A percentile compares a stretch with the other conserved stretches of the same genome.
Conservation (phyloP, 331 rosid genomes). For the Pyrus hybrid region DNA sequence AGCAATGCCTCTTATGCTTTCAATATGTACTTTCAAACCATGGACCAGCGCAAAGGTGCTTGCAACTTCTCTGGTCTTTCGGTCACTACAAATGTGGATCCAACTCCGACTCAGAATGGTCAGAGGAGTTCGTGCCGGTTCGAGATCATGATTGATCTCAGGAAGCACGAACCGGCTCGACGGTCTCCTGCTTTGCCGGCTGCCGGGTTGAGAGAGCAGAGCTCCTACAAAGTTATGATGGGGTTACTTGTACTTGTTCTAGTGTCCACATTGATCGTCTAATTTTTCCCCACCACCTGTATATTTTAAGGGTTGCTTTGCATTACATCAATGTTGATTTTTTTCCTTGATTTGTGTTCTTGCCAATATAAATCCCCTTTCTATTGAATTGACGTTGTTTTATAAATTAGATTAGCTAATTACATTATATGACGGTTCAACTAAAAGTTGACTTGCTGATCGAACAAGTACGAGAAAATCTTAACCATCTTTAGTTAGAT, state of each 20-base stretch:
- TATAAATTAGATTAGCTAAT: not conserved
- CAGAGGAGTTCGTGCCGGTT: constrained; percentile 34
- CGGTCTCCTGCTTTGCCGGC: constrained; percentile 33
- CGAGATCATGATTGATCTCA: constrained; percentile 64
- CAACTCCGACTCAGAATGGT: constrained; percentile 36
- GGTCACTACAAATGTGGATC: constrained; percentile 34
- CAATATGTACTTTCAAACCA: constrained; percentile 64
- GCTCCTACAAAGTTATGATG: constrained; percentile 18
- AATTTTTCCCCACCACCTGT: not conserved
- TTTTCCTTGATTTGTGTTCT: not conserved
- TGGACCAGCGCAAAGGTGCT: constrained; percentile 55
- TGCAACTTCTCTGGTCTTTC: constrained; percentile 56
- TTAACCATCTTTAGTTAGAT: too few relatives aligned
- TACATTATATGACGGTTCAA: not conserved
- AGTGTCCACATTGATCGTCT: not conserved
- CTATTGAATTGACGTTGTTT: too few relatives aligned
- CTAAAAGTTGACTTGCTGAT: not conserved
- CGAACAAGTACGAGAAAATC: not conserved
- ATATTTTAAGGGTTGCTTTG: not conserved
- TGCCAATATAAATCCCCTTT: not conserved
- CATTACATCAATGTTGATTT: not conserved
- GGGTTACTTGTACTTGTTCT: constrained; percentile 1
- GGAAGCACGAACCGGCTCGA: constrained; percentile 8
- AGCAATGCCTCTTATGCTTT: constrained; percentile 85
- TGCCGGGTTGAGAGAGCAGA: constrained; percentile 11